Evolutionary conservation across 1,284 basidiomycete genomes (phyloP), one percentile per base, ranked within the genome.

Genomic region (Nidula niveotomentosa): DNA sequence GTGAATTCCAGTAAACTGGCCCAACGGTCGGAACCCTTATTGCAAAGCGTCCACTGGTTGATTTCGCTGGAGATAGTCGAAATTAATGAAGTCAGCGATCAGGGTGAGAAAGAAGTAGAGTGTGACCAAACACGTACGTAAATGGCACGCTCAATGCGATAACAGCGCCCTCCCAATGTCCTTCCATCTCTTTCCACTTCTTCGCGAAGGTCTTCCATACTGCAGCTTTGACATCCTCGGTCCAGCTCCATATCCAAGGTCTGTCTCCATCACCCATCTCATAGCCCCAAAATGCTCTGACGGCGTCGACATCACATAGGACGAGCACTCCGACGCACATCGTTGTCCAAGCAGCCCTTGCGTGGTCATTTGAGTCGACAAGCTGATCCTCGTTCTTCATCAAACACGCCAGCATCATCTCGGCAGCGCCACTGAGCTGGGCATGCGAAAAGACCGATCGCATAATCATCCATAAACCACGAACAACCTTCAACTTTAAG

Each of bases 91-190:
- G 5, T 30, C 30, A 30, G 30, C 30, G 30, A 30, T 30, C 49
- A 48, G 41, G 47, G 30, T 51, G 33, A 18, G 51, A 39, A 56
- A 10, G 43, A 49, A 18, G 57, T 46, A 53, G 46, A 46, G 17
- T 52, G 56, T 55, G 46, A 30, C 30, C 30, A 30, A 30, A 58
- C 7, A 75, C 80, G 66, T 63, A 85, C 81, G 73, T 69, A 63
- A 90, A 90, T 4, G 89, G 89, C 50, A 83, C 73, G 34, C 75
- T 75, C 47, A 91, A 76, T 9, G 90, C 70, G 15, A 78, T 63
- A n/a, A 79, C 68, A 9, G 77, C 78, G 12, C 76, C 76, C 56
- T 85, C 83, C 83, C 82, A 89, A 13, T 67, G 69, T 1, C 67
- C 66, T 37, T 75, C 71, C 5, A 61, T 62, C 52, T 78, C 69